Conservation (phyloP, 1,284 basidiomycete genomes). For the Ganoderma leucocontextum region DNA sequence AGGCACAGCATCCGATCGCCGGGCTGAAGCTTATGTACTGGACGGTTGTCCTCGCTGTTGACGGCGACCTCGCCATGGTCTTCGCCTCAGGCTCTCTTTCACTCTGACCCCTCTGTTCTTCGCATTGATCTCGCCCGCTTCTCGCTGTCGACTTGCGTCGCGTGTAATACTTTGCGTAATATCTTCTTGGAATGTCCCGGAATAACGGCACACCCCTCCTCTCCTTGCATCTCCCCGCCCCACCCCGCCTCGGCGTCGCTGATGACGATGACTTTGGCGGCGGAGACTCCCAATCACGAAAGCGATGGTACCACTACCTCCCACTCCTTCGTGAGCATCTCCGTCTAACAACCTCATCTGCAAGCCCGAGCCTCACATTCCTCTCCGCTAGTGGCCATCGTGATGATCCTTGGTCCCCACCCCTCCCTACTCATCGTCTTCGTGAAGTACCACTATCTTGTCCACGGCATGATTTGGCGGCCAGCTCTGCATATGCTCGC, state of each 20-base stretch:
- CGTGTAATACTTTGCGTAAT: slow-evolving; percentile 3
- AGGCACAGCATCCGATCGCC: slow-evolving; percentile 6
- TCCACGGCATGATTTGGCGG: slow-evolving; percentile 53
- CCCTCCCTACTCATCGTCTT: slow-evolving; percentile 75
- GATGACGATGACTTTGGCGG: slow-evolving; percentile 44
- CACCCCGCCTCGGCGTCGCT: slow-evolving; percentile 25
- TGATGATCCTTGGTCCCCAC: slow-evolving; percentile 72
- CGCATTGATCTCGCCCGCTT: neutral
- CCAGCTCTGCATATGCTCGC: slow-evolving; percentile 62
- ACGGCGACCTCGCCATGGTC: neutral
- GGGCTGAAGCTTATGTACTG: neutral
- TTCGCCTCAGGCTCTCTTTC: neutral
- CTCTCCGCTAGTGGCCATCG: slow-evolving; percentile 55
- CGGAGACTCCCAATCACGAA: slow-evolving; percentile 53
- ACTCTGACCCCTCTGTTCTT: neutral
- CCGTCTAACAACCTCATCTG: neutral
- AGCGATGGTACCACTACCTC: slow-evolving; percentile 65
- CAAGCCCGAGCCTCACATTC: slow-evolving; percentile 2
- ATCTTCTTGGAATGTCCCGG: slow-evolving; percentile 6
- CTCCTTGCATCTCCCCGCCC: slow-evolving; percentile 27
- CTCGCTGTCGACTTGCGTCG: slow-evolving; percentile 3
- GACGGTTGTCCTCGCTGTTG: neutral
- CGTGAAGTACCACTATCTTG: slow-evolving; percentile 68
- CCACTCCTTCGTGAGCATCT: slow-evolving; percentile 59
- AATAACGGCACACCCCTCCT: slow-evolving; percentile 23